Percentiles rank a stretch among this genome's conserved stretches.
These are phyloP conservation scores for Astrothelium macrocarpum DNA, from an alignment of 495 filamentous ascomycete species.

Conservation along the genomic window DNA sequence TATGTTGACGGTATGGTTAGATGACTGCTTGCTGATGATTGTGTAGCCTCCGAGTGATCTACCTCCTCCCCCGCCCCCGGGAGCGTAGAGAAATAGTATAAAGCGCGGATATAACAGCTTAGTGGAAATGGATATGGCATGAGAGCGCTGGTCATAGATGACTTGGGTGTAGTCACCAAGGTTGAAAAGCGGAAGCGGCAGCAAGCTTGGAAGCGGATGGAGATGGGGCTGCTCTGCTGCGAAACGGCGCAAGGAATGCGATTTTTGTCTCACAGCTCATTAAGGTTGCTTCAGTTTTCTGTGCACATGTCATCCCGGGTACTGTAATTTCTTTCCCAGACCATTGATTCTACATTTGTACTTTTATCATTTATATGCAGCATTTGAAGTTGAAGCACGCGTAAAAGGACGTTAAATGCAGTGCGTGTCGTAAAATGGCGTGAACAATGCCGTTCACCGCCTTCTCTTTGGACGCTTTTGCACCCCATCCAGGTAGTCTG, in stretches of 20 bases:
- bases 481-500: no score
- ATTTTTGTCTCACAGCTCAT: not conserved
- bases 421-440: not conserved
- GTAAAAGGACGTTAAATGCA: not conserved
- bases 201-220: not conserved
- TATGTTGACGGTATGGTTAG: not conserved
- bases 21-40: not conserved
- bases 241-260: not conserved
- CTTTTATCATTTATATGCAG: not conserved
- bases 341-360: not conserved
- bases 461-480: no score
- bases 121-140: no score
- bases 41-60: conserved; percentile 10
- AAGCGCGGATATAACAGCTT: not conserved
- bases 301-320: not conserved
- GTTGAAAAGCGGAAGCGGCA: not conserved
- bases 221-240: not conserved
- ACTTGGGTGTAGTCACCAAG: no score
- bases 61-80: conserved; percentile 11
- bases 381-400: not conserved
- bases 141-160: no score
- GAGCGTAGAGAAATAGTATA: not conserved
- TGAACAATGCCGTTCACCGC: not conserved
- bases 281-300: not conserved
- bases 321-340: not conserved